These are phyloP conservation scores for Dioscorea cayenensis DNA, from an alignment of 116 monocot genomes.

Conservation along the genomic window DNA sequence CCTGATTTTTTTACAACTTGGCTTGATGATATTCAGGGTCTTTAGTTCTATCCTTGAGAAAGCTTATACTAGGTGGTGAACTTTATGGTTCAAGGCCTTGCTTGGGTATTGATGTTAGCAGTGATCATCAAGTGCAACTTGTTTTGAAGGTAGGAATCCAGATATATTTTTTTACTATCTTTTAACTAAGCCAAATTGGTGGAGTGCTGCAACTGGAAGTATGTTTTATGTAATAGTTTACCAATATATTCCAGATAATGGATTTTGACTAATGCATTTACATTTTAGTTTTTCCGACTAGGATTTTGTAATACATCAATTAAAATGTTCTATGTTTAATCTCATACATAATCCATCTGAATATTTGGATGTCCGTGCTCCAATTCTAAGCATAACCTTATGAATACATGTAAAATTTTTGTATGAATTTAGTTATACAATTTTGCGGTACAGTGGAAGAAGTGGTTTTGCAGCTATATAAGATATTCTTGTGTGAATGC, in stretches of 20 bases:
- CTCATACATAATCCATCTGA: no score
- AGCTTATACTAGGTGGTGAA: slow-evolving; percentile 57
- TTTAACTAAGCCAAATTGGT: not conserved
- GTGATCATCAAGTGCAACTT: slow-evolving; percentile 65
- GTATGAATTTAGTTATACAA: no score
- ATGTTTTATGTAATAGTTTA: no score
- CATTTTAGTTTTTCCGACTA: not conserved
- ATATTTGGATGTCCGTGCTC: not conserved
- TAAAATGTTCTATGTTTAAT: no score
- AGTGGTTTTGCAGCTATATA: not conserved
- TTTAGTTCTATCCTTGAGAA: slow-evolving; percentile 50
- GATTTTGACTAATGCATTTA: not conserved
- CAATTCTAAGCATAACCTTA: not conserved
- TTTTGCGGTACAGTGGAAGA: no score
- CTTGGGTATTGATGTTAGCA: slow-evolving; percentile 73
- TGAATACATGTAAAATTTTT: no score
- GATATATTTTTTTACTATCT: not conserved
- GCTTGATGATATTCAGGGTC: slow-evolving; percentile 22
- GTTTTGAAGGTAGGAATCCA: slow-evolving; percentile 26
- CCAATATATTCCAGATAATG: no score
- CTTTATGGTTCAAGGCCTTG: slow-evolving; percentile 79
- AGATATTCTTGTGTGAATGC: slow-evolving; percentile 13
- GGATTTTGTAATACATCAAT: no score
- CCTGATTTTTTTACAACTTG: not conserved
- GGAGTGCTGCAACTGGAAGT: no score